phyloP scores from a whole-genome alignment of 371 early-diverging fungal species.

The Apophysomyces trapeziformis region DNA sequence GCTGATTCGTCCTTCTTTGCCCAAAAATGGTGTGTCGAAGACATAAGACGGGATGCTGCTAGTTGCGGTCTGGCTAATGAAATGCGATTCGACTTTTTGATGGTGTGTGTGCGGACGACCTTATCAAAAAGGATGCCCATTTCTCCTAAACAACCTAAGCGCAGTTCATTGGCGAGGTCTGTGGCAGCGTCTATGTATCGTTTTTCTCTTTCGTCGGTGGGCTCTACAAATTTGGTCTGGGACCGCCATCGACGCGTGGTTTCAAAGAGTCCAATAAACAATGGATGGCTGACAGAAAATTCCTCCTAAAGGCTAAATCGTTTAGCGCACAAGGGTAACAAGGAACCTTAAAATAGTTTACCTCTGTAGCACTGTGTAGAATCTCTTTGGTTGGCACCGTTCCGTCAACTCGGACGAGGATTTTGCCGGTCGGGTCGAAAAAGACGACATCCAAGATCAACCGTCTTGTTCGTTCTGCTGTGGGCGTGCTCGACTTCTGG shows the following conservation, averaged over 20 bases:
- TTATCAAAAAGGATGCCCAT: conserved; percentile 40
- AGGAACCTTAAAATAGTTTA: background rate
- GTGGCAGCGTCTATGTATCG: conserved; percentile 15
- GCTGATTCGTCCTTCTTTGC: background rate
- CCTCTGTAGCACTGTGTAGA: conserved; percentile 6
- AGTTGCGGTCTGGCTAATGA: background rate
- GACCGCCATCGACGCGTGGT: conserved; percentile 21
- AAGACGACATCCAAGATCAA: conserved; percentile 39
- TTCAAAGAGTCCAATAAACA: conserved; percentile 33
- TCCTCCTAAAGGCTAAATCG: conserved; percentile 7
- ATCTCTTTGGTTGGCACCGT: conserved; percentile 39
- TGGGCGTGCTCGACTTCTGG: background rate
- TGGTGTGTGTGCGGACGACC: conserved; percentile 34
- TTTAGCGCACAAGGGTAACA: background rate
- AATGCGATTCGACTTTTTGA: background rate
- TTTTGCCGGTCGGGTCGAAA: conserved; percentile 42
- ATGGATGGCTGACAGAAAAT: conserved; percentile 30
- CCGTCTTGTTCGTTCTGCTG: conserved; percentile 19
- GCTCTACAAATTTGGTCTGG: conserved; percentile 1
- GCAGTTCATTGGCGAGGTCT: conserved; percentile 33
- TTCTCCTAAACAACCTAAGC: conserved; percentile 25
- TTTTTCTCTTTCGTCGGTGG: conserved; percentile 6
- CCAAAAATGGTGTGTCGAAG: background rate
- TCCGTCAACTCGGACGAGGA: conserved; percentile 48
- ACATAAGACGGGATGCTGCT: background rate